Base-by-base conservation (phyloP, 2,329 filamentous ascomycete species). In the Aureobasidium lini region DNA sequence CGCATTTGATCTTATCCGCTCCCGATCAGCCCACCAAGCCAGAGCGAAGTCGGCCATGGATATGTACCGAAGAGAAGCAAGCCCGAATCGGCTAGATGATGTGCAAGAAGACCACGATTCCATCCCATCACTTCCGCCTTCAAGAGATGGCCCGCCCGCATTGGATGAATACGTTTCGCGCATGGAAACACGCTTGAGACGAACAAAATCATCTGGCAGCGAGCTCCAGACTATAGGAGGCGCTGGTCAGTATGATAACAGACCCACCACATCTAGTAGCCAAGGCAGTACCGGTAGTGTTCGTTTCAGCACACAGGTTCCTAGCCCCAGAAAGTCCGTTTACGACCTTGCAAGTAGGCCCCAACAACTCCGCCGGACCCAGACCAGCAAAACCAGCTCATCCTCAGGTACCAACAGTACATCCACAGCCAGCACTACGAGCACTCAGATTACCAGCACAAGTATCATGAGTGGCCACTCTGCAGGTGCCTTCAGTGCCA, bases 391-490 rank as follows among this genome's bases (percentile, higher is more conserved):
- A 72, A 96, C 90, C 1, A 90, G 84, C 65, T 87, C 87, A 6
- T 72, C 71, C 6, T 70, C 69, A 7, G 69, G 69, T 6, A 71
- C 85, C 53, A 84, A 86, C 64, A 92, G 87, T 65, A 83, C 81
- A 44, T 89, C 86, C 63, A 92, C 88, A 1, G 59, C 61, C 52
- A 57, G 59, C 29, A 63, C 61, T 28, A 83, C 81, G 42, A 89
- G 86, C 64, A 92, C 88, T 1, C 84, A 89, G 65, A 85, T 84
- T 70, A 96, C 90, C 15, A 85, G 87, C 66, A 84, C 87, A 66
- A 97, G 90, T 67, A 73, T 99, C 44, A 96, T 96, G 93, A 97
- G 93, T 71, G 94, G 93, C 3, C 81, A 84, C 56, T 97, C 94
- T 57, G 94, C 94, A 0, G 86, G 92, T 53, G 93, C 83, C 11